Evolutionary conservation across 192 early-diverging fungal genomes (phyloP).

Genomic region (Chytriomyces sp.): DNA sequence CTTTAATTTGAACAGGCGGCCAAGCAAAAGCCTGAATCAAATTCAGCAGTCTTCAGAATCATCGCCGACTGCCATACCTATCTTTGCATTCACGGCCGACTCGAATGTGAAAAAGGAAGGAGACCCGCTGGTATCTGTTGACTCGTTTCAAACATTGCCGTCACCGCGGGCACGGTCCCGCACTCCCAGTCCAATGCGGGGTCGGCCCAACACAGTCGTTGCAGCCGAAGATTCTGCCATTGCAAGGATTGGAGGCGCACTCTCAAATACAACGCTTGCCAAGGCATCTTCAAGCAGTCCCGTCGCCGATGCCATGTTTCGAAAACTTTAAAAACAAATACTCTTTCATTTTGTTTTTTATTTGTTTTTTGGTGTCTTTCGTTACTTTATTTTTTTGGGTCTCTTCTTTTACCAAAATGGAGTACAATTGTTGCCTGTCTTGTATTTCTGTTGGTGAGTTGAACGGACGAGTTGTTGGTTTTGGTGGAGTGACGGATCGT

Average conservation of each 20-base stretch:
- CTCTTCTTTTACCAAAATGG: not conserved
- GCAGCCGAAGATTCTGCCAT: conserved; percentile 18
- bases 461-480: too few relatives aligned
- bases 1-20: not conserved
- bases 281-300: not conserved
- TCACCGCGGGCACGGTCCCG: conserved; percentile 6
- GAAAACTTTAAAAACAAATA: not conserved
- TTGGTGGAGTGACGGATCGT: too few relatives aligned
- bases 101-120: too few relatives aligned
- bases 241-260: conserved; percentile 15
- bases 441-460: too few relatives aligned
- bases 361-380: not conserved
- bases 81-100: too few relatives aligned
- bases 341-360: not conserved
- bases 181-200: not conserved
- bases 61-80: too few relatives aligned
- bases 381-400: not conserved
- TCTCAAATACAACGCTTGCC: conserved; percentile 8
- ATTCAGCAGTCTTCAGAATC: too few relatives aligned
- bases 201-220: conserved; percentile 15
- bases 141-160: not conserved
- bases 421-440: too few relatives aligned
- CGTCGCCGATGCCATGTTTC: not conserved
- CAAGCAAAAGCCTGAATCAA: too few relatives aligned
- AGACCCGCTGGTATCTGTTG: not conserved